Conservation (phyloP, 2,329 filamentous ascomycete species). For the Chalara sp. region DNA sequence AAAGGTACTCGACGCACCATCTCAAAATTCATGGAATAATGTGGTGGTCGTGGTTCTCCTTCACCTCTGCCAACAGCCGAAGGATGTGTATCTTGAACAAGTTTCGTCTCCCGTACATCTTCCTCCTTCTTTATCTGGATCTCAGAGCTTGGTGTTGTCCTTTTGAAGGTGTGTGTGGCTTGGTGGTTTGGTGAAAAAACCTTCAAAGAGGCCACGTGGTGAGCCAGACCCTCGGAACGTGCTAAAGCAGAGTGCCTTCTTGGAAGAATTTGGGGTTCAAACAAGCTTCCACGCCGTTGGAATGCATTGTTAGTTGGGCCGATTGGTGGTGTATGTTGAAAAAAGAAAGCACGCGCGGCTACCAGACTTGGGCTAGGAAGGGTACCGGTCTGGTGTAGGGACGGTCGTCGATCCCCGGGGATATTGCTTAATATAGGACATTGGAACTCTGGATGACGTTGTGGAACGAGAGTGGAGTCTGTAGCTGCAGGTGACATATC, state of each 20-base stretch:
- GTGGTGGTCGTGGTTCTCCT: neutral
- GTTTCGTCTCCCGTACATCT: neutral
- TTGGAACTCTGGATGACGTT: too few species aligned
- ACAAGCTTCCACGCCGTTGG: constrained; percentile 12
- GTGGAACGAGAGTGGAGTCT: too few species aligned
- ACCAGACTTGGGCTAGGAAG: constrained; percentile 20
- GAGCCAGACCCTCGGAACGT: neutral
- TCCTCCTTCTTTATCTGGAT: neutral
- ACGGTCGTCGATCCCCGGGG: too few species aligned
- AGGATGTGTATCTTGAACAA: neutral
- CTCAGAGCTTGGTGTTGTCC: too few species aligned
- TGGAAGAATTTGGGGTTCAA: constrained; percentile 10
- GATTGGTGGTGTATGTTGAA: constrained; percentile 12
- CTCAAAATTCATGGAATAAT: too few species aligned
- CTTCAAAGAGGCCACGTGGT: too few species aligned
- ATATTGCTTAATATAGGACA: too few species aligned
- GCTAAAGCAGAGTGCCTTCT: constrained; percentile 14
- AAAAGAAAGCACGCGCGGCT: constrained; percentile 20
- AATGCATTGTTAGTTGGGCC: constrained; percentile 3
- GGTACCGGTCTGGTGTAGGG: neutral
- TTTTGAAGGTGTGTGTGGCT: too few species aligned
- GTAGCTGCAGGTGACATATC: too few species aligned
- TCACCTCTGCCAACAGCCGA: neutral
- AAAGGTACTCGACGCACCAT: constrained; percentile 12
- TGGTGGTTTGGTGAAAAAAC: too few species aligned